Evolutionary conservation across 805 yeast species (phyloP).

Genomic region (Candida verbasci): DNA sequence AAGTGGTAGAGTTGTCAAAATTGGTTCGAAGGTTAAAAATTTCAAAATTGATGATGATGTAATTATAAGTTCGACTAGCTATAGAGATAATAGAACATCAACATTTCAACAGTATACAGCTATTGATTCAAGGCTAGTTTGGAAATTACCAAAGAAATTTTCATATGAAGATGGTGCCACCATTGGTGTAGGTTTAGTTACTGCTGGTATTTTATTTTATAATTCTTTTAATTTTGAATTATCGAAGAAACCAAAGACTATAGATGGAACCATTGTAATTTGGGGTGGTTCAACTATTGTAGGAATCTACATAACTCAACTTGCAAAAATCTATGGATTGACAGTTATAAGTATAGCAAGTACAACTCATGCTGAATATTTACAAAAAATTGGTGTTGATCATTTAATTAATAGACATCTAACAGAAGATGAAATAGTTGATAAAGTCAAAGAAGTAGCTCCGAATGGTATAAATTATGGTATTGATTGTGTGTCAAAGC

Average conservation of each 20-base stretch:
- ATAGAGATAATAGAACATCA: slow-evolving; percentile 42
- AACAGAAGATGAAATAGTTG: slow-evolving; percentile 13
- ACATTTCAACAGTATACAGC: slow-evolving; percentile 45
- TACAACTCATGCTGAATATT: slow-evolving; percentile 14
- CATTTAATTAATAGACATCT: slow-evolving; percentile 32
- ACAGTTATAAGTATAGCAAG: slow-evolving; percentile 30
- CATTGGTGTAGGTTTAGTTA: slow-evolving; percentile 45
- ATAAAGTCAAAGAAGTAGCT: slow-evolving; percentile 13
- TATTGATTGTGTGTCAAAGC: slow-evolving; percentile 42
- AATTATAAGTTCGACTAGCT: slow-evolving; percentile 43
- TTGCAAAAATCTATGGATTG: slow-evolving; percentile 37
- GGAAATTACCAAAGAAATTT: slow-evolving; percentile 37
- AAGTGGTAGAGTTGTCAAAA: slow-evolving; percentile 34
- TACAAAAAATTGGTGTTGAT: slow-evolving; percentile 22
- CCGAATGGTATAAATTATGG: slow-evolving; percentile 27
- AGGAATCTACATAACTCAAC: slow-evolving; percentile 39
- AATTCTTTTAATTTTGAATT: slow-evolving; percentile 15
- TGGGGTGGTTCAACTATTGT: slow-evolving; percentile 51
- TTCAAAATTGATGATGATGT: slow-evolving; percentile 33
- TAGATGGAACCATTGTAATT: slow-evolving; percentile 22
- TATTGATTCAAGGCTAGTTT: slow-evolving; percentile 40
- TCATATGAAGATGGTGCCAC: slow-evolving; percentile 39
- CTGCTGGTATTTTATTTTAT: slow-evolving; percentile 30
- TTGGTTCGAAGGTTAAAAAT: slow-evolving; percentile 27
- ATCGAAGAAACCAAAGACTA: not conserved